Evolutionary conservation across 1,139 yeast genomes (phyloP).

Genomic region (Pichia sp.): DNA sequence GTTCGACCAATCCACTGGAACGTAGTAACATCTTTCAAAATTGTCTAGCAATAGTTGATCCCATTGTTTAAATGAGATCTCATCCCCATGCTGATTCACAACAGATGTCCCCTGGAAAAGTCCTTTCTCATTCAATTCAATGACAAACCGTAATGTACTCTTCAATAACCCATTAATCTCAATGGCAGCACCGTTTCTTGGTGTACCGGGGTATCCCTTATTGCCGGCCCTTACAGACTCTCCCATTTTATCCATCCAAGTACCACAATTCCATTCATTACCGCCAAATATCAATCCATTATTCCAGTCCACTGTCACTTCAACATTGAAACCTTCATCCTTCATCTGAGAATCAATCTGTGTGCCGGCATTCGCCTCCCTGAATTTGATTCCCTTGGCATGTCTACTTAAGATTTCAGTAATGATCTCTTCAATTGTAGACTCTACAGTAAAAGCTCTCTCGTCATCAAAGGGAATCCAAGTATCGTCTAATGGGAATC

Average conservation of each 20-base stretch:
- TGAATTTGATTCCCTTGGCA: constrained; percentile 77
- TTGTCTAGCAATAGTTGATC: constrained; percentile 56
- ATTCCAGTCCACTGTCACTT: constrained; percentile 75
- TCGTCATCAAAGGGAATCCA: constrained; percentile 65
- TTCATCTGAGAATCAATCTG: constrained; percentile 86
- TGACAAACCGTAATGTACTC: constrained; percentile 75
- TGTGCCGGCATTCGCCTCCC: constrained; percentile 96
- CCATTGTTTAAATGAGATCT: constrained; percentile 59
- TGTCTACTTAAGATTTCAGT: constrained; percentile 81
- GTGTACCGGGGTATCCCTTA: constrained; percentile 93
- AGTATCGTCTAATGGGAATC: constrained; percentile 77
- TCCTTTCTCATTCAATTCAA: constrained; percentile 47
- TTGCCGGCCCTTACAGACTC: constrained; percentile 79
- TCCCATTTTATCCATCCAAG: constrained; percentile 99
- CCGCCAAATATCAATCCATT: constrained; percentile 92
- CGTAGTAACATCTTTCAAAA: constrained; percentile 72
- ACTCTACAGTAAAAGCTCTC: constrained; percentile 65
- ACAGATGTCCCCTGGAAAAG: constrained; percentile 53
- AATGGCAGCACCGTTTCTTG: constrained; percentile 94
- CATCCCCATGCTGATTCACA: constrained; percentile 47
- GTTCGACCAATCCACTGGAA: constrained; percentile 54
- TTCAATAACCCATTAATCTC: constrained; percentile 88
- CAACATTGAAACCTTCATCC: constrained; percentile 86
- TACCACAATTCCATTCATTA: constrained; percentile 87
- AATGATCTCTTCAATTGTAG: constrained; percentile 67